These are phyloP conservation scores for Barnettozyma botsteinii DNA, from an alignment of 805 yeast species.

Conservation along the genomic window DNA sequence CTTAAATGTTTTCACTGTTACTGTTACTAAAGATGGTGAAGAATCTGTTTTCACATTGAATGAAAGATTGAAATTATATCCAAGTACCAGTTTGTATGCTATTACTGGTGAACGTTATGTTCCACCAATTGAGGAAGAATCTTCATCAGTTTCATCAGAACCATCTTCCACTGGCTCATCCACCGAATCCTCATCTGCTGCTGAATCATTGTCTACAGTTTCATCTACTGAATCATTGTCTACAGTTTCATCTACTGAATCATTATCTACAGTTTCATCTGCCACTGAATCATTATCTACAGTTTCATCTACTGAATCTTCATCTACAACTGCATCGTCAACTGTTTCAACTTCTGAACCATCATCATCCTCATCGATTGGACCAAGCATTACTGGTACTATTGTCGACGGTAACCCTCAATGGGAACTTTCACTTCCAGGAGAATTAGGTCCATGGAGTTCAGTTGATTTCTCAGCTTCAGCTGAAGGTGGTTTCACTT, in stretches of 20 bases:
- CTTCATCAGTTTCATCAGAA: neutral
- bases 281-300: too few species aligned
- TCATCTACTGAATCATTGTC: neutral
- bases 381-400: neutral
- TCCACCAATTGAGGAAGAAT: neutral
- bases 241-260: neutral
- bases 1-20: neutral
- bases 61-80: neutral
- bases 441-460: constrained; percentile 5
- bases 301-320: neutral
- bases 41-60: neutral
- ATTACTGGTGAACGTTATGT: neutral
- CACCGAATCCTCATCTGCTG: neutral
- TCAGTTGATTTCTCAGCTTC: neutral
- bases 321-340: neutral
- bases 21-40: neutral
- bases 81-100: neutral
- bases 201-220: too few species aligned
- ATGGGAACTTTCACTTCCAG: constrained; percentile 4
- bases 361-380: neutral
- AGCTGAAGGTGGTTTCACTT: neutral
- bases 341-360: neutral
- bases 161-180: neutral
- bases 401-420: constrained; percentile 1
- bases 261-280: neutral